Conservation (phyloP, 495 filamentous ascomycete genomes). For the Amorphotheca resinae region DNA sequence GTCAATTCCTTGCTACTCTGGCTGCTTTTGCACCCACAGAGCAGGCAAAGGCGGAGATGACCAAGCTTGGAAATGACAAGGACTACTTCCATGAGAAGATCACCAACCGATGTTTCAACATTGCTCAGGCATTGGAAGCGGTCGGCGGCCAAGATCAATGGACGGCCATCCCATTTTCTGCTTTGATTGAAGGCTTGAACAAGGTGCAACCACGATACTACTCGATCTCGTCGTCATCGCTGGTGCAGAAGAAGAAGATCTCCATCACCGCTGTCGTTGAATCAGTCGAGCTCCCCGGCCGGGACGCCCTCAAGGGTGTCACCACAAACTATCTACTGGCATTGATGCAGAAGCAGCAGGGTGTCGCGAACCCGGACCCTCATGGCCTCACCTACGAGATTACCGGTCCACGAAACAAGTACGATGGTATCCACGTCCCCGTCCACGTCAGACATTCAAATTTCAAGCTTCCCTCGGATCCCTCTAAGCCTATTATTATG, state of each 20-base stretch:
- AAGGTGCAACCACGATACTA: slow-evolving; percentile 98
- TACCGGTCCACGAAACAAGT: slow-evolving; percentile 87
- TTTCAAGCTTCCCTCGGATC: slow-evolving; percentile 97
- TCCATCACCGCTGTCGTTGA: slow-evolving; percentile 95
- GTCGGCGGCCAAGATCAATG: slow-evolving; percentile 61
- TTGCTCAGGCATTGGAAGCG: slow-evolving; percentile 73
- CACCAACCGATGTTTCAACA: slow-evolving; percentile 71
- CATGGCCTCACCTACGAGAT: slow-evolving; percentile 85
- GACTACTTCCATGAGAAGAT: slow-evolving; percentile 92
- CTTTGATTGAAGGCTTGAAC: slow-evolving; percentile 84
- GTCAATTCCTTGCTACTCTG: slow-evolving; percentile 81
- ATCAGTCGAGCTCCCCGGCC: slow-evolving; percentile 61
- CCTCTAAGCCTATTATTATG: slow-evolving; percentile 87
- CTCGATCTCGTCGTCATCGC: slow-evolving; percentile 94
- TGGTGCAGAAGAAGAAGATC: slow-evolving; percentile 87
- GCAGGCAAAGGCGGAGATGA: slow-evolving; percentile 68
- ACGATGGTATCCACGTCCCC: slow-evolving; percentile 89
- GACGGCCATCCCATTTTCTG: slow-evolving; percentile 79
- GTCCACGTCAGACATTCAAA: slow-evolving; percentile 97
- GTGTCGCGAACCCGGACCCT: slow-evolving; percentile 71
- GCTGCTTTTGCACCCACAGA: slow-evolving; percentile 87
- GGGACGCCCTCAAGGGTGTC: slow-evolving; percentile 82
- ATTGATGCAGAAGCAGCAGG: slow-evolving; percentile 93
- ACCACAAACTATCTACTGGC: slow-evolving; percentile 96
- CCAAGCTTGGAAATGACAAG: slow-evolving; percentile 81